Conservation (phyloP, 257 asterid genomes). For the Avicennia marina region DNA sequence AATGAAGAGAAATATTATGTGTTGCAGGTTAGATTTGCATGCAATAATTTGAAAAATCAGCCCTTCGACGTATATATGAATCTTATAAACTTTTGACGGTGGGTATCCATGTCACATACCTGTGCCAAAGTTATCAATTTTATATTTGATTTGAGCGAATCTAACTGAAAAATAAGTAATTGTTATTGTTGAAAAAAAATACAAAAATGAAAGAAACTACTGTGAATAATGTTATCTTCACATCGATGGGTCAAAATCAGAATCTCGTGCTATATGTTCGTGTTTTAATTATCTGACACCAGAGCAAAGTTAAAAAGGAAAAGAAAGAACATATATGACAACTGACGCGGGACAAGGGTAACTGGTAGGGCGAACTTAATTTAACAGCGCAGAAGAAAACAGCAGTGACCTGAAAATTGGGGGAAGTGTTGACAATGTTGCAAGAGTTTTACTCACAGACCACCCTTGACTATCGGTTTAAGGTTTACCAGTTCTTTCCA, state of each 20-base stretch:
- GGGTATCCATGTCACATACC: too few species aligned
- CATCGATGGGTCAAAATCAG: slow-evolving; percentile 52
- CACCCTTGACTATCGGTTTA: slow-evolving; percentile 18
- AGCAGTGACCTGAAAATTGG: slow-evolving; percentile 8
- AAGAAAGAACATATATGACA: not conserved
- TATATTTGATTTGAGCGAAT: too few species aligned
- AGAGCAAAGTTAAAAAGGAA: slow-evolving; percentile 14
- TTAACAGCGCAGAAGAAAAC: slow-evolving; percentile 3
- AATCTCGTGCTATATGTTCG: slow-evolving; percentile 24
- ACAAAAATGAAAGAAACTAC: not conserved
- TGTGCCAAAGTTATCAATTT: too few species aligned
- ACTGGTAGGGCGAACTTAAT: not conserved
- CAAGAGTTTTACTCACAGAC: not conserved
- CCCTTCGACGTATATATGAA: too few species aligned
- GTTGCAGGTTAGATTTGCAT: too few species aligned
- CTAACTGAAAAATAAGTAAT: not conserved
- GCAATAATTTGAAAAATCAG: not conserved
- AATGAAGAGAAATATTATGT: too few species aligned
- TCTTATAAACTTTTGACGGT: too few species aligned
- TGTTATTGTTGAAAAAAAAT: slow-evolving; percentile 1
- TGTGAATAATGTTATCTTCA: slow-evolving; percentile 25
- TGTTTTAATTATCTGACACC: slow-evolving; percentile 35
- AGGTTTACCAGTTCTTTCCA: slow-evolving; percentile 25
- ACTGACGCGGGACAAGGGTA: not conserved
- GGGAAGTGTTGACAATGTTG: slow-evolving; percentile 20